A percentile compares a stretch with the other conserved stretches of the same genome.
These are phyloP conservation scores for Yamadazyma friedrichii DNA, from an alignment of 1,139 yeast species.

Conservation along the genomic window DNA sequence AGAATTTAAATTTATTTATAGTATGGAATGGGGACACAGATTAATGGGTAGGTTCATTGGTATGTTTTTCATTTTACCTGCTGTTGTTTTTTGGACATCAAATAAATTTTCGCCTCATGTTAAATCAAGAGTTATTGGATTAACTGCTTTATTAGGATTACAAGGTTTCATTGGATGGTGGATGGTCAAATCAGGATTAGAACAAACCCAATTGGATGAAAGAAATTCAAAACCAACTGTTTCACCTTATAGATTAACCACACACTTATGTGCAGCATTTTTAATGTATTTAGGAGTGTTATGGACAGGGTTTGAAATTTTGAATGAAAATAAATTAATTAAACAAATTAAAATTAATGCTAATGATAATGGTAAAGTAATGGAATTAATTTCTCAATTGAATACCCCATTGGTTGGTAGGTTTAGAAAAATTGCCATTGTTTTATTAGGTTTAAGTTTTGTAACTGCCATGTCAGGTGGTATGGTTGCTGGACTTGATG, in stretches of 20 bases:
- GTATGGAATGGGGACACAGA: slow-evolving; percentile 98
- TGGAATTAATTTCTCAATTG: slow-evolving; percentile 54
- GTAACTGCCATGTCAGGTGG: slow-evolving; percentile 96
- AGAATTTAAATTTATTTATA: slow-evolving; percentile 91
- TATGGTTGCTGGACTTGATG: slow-evolving; percentile 97
- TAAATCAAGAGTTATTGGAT: slow-evolving; percentile 64
- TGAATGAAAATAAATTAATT: slow-evolving; percentile 70
- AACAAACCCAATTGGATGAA: slow-evolving; percentile 73
- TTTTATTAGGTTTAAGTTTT: slow-evolving; percentile 67
- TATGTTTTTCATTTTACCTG: slow-evolving; percentile 76
- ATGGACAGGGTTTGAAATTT: slow-evolving; percentile 82
- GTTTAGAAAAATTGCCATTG: slow-evolving; percentile 54
- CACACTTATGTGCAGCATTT: slow-evolving; percentile 94
- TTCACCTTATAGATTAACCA: slow-evolving; percentile 89
- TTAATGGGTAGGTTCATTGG: slow-evolving; percentile 92
- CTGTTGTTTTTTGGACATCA: slow-evolving; percentile 70
- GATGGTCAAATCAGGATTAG: slow-evolving; percentile 98
- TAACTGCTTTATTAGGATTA: slow-evolving; percentile 77
- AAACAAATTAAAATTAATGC: slow-evolving; percentile 36
- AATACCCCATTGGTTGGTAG: slow-evolving; percentile 52
- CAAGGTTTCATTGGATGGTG: slow-evolving; percentile 99
- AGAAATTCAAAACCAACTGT: slow-evolving; percentile 92
- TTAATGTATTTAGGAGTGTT: slow-evolving; percentile 83
- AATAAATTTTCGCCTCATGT: slow-evolving; percentile 69
- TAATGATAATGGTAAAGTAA: slow-evolving; percentile 25